phyloP scores from a whole-genome alignment of 1,284 basidiomycete genomes.

The Microbotryum saponariae region DNA sequence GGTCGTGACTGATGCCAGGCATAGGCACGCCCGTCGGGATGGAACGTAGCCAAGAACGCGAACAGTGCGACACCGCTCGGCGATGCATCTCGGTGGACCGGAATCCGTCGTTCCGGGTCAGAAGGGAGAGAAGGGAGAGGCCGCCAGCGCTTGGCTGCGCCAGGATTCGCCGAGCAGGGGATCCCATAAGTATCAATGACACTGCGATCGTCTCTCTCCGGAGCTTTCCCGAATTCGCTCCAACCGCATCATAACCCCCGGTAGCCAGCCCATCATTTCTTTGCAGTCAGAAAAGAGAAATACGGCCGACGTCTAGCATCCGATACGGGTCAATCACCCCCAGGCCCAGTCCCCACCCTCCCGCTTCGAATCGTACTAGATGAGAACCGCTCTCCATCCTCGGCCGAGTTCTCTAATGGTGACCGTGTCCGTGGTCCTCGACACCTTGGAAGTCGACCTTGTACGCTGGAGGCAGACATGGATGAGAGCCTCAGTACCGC shows the following conservation, averaged over 20 bases:
- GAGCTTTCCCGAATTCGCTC: too few relatives aligned
- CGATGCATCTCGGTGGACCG: too few relatives aligned
- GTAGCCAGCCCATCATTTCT: too few relatives aligned
- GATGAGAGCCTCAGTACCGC: background rate
- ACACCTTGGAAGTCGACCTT: constrained; percentile 37
- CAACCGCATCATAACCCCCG: background rate
- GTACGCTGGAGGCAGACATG: constrained; percentile 30
- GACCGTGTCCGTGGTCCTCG: constrained; percentile 28
- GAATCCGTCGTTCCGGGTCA: too few relatives aligned
- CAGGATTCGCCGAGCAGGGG: background rate
- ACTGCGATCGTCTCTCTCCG: too few relatives aligned
- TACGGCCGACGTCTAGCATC: background rate
- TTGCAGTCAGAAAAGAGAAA: background rate
- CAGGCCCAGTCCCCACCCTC: background rate
- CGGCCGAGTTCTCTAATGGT: constrained; percentile 22
- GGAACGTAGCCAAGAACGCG: too few relatives aligned
- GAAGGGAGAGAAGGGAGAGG: background rate
- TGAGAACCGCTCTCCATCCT: background rate
- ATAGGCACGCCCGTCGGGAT: background rate
- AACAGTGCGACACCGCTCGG: too few relatives aligned
- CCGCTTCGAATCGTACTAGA: background rate
- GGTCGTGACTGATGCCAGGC: background rate
- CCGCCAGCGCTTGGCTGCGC: background rate
- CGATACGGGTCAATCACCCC: background rate
- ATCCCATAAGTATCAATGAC: too few relatives aligned